Conservation (phyloP, 2,329 filamentous ascomycete genomes). For the Diaporthe australafricana region DNA sequence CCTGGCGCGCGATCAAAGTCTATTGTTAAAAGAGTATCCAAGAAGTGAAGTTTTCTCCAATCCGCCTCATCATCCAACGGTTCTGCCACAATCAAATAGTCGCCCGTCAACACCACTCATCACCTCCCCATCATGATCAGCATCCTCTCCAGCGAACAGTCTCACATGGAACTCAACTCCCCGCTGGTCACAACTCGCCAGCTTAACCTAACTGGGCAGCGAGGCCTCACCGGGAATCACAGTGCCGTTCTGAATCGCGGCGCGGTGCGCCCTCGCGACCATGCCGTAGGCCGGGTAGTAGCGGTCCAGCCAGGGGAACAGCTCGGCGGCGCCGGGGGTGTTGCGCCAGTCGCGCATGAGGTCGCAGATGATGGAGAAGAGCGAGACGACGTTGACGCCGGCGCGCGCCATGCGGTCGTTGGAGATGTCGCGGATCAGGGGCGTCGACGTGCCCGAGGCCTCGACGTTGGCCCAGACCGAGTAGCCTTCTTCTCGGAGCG, state of each 20-base stretch:
- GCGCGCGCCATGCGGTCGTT: conserved; percentile 76
- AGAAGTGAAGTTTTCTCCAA: not conserved
- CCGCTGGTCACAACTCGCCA: not conserved
- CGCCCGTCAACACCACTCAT: not conserved
- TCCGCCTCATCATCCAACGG: not conserved
- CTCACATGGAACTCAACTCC: not conserved
- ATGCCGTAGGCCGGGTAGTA: conserved; percentile 75
- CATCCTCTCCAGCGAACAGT: not conserved
- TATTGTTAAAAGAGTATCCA: not conserved
- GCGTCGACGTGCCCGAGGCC: conserved; percentile 74
- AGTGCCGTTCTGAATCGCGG: conserved; percentile 70
- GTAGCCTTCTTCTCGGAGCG: conserved; percentile 77
- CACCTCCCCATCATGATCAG: not conserved
- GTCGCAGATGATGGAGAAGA: conserved; percentile 74
- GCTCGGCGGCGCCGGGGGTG: conserved; percentile 61
- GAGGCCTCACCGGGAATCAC: conserved; percentile 64
- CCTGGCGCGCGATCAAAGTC: not conserved
- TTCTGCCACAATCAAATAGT: not conserved
- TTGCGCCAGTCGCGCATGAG: conserved; percentile 78
- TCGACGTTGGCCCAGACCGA: conserved; percentile 80
- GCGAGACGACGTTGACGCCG: conserved; percentile 72
- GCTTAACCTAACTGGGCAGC: conserved; percentile 35
- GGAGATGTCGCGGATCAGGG: conserved; percentile 70
- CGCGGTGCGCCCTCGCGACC: conserved; percentile 70
- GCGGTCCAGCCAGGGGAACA: conserved; percentile 73